Base-by-base conservation (phyloP, 2,329 filamentous ascomycete genomes). In the Aspergillus sp. region DNA sequence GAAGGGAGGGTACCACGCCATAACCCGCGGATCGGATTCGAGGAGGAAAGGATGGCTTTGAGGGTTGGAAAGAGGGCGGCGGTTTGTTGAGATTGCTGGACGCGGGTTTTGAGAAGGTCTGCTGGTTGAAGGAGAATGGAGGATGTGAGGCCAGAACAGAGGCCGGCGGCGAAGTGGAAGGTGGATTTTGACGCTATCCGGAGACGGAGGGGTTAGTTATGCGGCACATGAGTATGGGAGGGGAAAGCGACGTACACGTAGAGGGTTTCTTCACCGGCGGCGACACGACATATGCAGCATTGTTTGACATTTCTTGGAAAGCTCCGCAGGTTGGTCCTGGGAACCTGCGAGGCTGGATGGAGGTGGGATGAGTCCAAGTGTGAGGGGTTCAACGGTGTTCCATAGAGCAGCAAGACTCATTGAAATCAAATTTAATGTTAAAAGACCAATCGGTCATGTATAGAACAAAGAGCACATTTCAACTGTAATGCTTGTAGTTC, bases 1-100 rank as follows among this genome's bases (percentile, higher is more conserved):
- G 89, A 95, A 20, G 93, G 93, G 0, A 93, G 76, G 3, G 93
- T 95, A 47, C 93, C 93, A 53, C 93, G 84, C 91, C 93, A 98
- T 63, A 98, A 81, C 39, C 82, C 80, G 27, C 82, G 79, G 53
- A 95, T 74, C 3, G 86, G 84, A 7, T 82, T 74, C 1, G 80
- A 80, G 19, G 80, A 83, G 57, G 74, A 72, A 53, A 85, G 79
- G 63, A 95, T 88, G 30, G 82, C 74, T 60, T 81, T 81, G 51
- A 95, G 74, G 15, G 86, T 86, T 20, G 75, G 73, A 46, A 81
- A 68, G 49, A 97, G 80, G 2, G 88, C 82, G 55, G 81, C 79
- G 39, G 80, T 78, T 50, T 69, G 54, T 43, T 82, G 82, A 30
- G 88, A 88, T 69, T 97, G 93, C 66, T 98, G 93, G 37, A 97